These are phyloP conservation scores for Diplotaxis tenuifolia DNA, from an alignment of 345 rosid species.

Conservation along the genomic window DNA sequence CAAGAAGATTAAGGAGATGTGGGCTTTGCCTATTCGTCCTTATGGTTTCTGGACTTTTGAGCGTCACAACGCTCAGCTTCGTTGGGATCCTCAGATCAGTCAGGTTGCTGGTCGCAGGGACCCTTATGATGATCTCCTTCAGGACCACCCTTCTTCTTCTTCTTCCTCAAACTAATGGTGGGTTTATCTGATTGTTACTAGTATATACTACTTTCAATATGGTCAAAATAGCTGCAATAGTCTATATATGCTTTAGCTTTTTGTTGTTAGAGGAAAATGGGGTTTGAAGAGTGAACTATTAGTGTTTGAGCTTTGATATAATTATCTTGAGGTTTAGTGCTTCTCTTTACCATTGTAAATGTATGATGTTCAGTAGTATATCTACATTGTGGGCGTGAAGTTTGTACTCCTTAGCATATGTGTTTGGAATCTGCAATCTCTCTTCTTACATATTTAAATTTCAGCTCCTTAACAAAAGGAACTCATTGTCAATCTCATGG, in stretches of 20 bases:
- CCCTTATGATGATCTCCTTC: slow-evolving; percentile 88
- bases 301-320: neutral
- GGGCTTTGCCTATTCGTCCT: slow-evolving; percentile 91
- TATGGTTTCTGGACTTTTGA: slow-evolving; percentile 98
- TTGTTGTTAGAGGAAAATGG: neutral
- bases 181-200: neutral
- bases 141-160: slow-evolving; percentile 35
- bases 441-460: neutral
- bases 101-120: slow-evolving; percentile 94
- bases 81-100: slow-evolving; percentile 95
- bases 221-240: neutral
- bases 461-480: neutral
- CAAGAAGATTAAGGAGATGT: slow-evolving; percentile 93
- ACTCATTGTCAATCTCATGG: neutral
- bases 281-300: neutral
- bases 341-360: neutral
- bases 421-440: neutral
- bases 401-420: neutral
- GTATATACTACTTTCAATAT: neutral
- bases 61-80: slow-evolving; percentile 89
- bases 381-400: neutral
- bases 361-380: neutral
- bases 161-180: slow-evolving; percentile 27
- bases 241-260: neutral
- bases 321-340: neutral